These are phyloP conservation scores for Plasmodium gaboni DNA, from an alignment of 169 alveolate genomes.

Conservation along the genomic window DNA sequence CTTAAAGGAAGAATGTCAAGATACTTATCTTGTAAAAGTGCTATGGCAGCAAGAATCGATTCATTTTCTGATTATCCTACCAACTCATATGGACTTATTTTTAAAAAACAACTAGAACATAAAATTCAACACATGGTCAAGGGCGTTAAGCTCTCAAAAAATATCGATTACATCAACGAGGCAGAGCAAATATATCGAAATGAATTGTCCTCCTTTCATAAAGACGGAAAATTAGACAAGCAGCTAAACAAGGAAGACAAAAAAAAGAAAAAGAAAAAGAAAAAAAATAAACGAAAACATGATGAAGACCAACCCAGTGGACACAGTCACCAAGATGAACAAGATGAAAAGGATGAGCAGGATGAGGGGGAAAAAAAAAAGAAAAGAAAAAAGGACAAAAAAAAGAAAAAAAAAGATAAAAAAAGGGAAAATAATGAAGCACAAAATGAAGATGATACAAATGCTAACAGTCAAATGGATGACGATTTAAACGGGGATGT, in stretches of 20 bases:
- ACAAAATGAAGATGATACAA: not conserved
- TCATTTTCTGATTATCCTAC: slow-evolving; percentile 87
- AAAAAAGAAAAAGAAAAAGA: slow-evolving; percentile 42
- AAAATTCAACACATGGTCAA: slow-evolving; percentile 93
- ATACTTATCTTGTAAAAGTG: slow-evolving; percentile 97
- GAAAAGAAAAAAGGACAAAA: slow-evolving; percentile 52
- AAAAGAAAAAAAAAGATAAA: slow-evolving; percentile 28
- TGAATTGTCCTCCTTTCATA: slow-evolving; percentile 78
- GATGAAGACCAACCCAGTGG: not conserved
- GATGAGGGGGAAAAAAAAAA: slow-evolving; percentile 72
- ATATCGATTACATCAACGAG: slow-evolving; percentile 91
- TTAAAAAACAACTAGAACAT: slow-evolving; percentile 95
- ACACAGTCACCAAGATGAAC: not conserved
- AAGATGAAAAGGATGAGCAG: slow-evolving; percentile 70
- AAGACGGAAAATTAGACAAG: slow-evolving; percentile 75
- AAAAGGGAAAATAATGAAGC: not conserved
- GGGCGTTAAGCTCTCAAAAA: slow-evolving; percentile 87
- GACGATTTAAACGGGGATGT: slow-evolving; percentile 9
- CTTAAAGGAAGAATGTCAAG: slow-evolving; percentile 97
- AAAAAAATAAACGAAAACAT: slow-evolving; percentile 42
- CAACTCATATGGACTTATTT: slow-evolving; percentile 94
- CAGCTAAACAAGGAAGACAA: slow-evolving; percentile 78
- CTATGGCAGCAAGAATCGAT: slow-evolving; percentile 98
- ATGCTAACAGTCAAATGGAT: slow-evolving; percentile 10
- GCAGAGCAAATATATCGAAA: slow-evolving; percentile 86